Evolutionary conservation across 1,139 yeast species (phyloP).

Genomic region (Sugiyamaella neomexicana): DNA sequence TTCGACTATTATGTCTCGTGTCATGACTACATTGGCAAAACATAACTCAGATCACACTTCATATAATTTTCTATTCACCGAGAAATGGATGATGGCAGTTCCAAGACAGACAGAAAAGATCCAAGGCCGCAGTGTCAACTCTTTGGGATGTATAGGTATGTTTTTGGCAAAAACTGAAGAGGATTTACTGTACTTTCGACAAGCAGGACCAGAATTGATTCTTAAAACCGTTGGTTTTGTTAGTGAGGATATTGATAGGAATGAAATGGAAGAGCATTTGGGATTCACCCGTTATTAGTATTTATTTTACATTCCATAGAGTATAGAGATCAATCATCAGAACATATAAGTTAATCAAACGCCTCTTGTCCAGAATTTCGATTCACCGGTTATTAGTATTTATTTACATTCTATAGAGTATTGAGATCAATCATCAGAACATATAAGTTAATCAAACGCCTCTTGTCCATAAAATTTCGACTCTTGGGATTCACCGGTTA

Average conservation of each 20-base stretch:
- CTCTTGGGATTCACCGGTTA: constrained; percentile 74
- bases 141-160: constrained; percentile 79
- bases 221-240: constrained; percentile 67
- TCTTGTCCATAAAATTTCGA: constrained; percentile 42
- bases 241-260: constrained; percentile 37
- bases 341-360: constrained; percentile 27
- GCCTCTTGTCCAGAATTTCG: too few relatives aligned
- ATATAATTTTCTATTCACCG: constrained; percentile 79
- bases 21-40: constrained; percentile 58
- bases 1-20: constrained; percentile 67
- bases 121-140: constrained; percentile 62
- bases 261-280: constrained; percentile 34
- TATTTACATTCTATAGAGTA: too few relatives aligned
- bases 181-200: constrained; percentile 36
- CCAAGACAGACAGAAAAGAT: constrained; percentile 58
- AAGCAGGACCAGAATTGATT: constrained; percentile 41
- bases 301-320: not conserved
- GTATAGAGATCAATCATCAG: too few relatives aligned
- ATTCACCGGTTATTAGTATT: too few relatives aligned
- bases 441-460: too few relatives aligned
- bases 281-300: constrained; percentile 25
- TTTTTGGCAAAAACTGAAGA: constrained; percentile 72
- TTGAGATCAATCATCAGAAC: too few relatives aligned
- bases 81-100: constrained; percentile 79
- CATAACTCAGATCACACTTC: constrained; percentile 41